Evolutionary conservation across 768 basidiomycete genomes (phyloP).

Genomic region (Rhodosporidiobolus odoratus): DNA sequence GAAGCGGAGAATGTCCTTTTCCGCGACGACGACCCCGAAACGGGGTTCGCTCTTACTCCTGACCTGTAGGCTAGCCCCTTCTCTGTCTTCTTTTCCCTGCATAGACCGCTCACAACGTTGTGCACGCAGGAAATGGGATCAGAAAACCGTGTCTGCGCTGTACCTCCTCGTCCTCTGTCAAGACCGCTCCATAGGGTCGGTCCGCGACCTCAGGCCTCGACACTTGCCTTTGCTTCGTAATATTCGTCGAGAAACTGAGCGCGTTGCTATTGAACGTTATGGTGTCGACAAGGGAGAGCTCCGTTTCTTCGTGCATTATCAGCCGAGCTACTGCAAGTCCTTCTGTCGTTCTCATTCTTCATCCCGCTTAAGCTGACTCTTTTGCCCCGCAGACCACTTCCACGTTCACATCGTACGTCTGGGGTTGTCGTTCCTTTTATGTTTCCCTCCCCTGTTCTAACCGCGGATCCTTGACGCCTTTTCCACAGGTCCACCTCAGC

Average conservation of each 20-base stretch:
- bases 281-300: constrained; percentile 60
- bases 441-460: neutral
- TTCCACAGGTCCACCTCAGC: constrained; percentile 60
- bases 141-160: constrained; percentile 63
- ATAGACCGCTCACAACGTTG: neutral
- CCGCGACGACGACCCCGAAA: constrained; percentile 52
- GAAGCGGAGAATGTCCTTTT: constrained; percentile 70
- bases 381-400: constrained; percentile 35
- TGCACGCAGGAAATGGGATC: constrained; percentile 74
- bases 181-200: constrained; percentile 58
- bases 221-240: constrained; percentile 65
- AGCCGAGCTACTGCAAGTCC: constrained; percentile 83
- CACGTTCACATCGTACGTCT: constrained; percentile 40
- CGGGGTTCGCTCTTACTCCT: constrained; percentile 72
- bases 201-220: constrained; percentile 65
- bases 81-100: neutral
- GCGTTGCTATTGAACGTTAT: constrained; percentile 61
- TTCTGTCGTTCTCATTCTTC: constrained; percentile 1
- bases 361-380: neutral
- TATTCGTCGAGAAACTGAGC: constrained; percentile 58
- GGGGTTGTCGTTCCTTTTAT: neutral
- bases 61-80: constrained; percentile 55
- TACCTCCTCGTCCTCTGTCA: constrained; percentile 78
- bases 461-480: neutral
- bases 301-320: constrained; percentile 85